phyloP scores from a whole-genome alignment of 225 moss, liverwort and hornwort genomes.

The Marchantia paleacea region DNA sequence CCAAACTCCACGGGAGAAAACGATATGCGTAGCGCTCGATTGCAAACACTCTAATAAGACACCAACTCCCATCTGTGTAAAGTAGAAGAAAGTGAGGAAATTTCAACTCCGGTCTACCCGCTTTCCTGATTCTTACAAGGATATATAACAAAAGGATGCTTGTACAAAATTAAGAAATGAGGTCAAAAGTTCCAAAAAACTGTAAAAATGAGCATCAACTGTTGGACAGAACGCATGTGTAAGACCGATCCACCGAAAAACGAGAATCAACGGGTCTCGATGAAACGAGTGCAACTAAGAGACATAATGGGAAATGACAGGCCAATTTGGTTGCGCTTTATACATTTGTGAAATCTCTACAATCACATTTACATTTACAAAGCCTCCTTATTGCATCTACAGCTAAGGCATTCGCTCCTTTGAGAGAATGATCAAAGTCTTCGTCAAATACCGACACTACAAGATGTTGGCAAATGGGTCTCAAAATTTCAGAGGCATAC shows the following conservation, averaged over 20 bases:
- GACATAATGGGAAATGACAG: background rate
- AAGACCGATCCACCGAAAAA: background rate
- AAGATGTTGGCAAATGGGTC: background rate
- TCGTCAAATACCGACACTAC: background rate
- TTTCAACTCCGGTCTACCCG: too few relatives aligned
- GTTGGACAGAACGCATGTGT: too few relatives aligned
- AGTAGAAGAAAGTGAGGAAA: too few relatives aligned
- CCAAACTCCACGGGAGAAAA: too few relatives aligned
- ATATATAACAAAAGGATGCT: too few relatives aligned
- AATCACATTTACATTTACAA: slow-evolving; percentile 7
- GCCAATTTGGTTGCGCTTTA: background rate
- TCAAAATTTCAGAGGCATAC: slow-evolving; percentile 7
- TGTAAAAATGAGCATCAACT: too few relatives aligned
- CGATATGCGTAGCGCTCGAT: too few relatives aligned
- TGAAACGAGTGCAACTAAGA: background rate
- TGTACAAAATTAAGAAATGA: too few relatives aligned
- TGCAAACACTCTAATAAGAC: too few relatives aligned
- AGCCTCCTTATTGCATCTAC: slow-evolving; percentile 14
- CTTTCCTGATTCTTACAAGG: too few relatives aligned
- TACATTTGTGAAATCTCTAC: slow-evolving; percentile 2
- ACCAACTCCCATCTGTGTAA: too few relatives aligned
- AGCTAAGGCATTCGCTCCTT: slow-evolving; percentile 5
- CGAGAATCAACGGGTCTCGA: background rate
- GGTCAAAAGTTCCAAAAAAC: too few relatives aligned
- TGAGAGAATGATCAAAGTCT: background rate